Percentiles rank a stretch among this genome's conserved stretches.
Conservation (phyloP, 306 rosid species). For the Ziziphus jujuba region DNA sequence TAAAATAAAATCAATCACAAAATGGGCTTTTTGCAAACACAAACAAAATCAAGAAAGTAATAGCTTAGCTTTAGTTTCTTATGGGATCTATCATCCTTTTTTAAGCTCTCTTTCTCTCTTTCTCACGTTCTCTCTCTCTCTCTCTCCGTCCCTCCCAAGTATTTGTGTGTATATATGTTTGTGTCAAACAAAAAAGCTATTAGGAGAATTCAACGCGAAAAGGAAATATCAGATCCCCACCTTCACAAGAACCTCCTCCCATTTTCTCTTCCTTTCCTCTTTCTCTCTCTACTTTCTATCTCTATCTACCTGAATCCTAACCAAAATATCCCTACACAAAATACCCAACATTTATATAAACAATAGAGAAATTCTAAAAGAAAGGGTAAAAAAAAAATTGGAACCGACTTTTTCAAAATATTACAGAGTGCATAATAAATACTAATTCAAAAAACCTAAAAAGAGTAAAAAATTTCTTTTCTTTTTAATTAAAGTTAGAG, state of each 20-base stretch:
- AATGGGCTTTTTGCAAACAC: conserved; percentile 46
- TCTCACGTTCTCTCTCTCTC: not conserved
- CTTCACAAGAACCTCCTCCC: conserved; percentile 45
- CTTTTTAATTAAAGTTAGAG: not conserved
- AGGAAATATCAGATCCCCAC: conserved; percentile 54
- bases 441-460: not conserved
- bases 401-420: conserved; percentile 7
- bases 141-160: conserved; percentile 16
- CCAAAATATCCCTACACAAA: not conserved
- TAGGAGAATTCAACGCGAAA: conserved; percentile 68
- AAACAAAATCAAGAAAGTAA: conserved; percentile 47
- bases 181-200: conserved; percentile 28
- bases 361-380: not conserved
- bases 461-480: conserved; percentile 2
- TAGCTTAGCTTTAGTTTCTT: conserved; percentile 23
- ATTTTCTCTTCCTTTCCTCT: not conserved
- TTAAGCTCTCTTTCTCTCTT: not conserved
- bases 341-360: not conserved
- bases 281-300: conserved; percentile 8
- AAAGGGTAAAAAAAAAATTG: conserved; percentile 20
- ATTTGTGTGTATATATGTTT: not conserved
- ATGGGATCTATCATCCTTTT: conserved; percentile 27
- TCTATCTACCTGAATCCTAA: conserved; percentile 21
- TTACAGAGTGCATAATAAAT: conserved; percentile 5
- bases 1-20: conserved; percentile 36